Conservation (phyloP, 805 yeast genomes). For the Wickerhamomyces bovis region DNA sequence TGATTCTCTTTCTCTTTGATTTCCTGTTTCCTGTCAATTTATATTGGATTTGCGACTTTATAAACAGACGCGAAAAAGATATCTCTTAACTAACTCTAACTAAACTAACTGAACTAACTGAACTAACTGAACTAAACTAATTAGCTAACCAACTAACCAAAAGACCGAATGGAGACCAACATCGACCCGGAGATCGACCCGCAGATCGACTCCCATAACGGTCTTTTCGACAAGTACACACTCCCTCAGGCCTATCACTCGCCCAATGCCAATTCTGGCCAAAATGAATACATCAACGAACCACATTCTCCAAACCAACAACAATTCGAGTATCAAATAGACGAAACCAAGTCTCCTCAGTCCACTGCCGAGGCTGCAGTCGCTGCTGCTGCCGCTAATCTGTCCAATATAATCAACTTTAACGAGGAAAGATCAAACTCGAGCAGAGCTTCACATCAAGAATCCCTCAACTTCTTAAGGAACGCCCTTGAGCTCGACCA, state of each 20-base stretch:
- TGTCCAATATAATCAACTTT: conserved; percentile 22
- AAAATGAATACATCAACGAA: conserved; percentile 6
- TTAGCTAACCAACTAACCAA: no score
- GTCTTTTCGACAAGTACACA: neutral
- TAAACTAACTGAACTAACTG: no score
- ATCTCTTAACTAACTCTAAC: no score
- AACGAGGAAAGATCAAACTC: conserved; percentile 2
- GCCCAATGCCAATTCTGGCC: neutral
- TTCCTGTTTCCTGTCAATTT: no score
- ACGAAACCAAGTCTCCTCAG: conserved; percentile 1
- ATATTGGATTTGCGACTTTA: no score
- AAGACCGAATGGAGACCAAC: conserved; percentile 14
- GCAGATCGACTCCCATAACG: neutral
- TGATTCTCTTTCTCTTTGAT: no score
- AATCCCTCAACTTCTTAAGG: neutral
- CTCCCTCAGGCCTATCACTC: neutral
- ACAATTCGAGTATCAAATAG: neutral
- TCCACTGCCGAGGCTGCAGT: conserved; percentile 3
- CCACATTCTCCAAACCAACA: neutral
- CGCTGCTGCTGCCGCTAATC: conserved; percentile 21
- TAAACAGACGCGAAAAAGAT: no score
- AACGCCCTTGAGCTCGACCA: neutral
- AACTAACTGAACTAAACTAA: no score
- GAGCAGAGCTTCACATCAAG: neutral
- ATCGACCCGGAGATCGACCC: conserved; percentile 19